Evolutionary conservation across 441 rosid species (phyloP).

Genomic region (Aquilaria agallochum): DNA sequence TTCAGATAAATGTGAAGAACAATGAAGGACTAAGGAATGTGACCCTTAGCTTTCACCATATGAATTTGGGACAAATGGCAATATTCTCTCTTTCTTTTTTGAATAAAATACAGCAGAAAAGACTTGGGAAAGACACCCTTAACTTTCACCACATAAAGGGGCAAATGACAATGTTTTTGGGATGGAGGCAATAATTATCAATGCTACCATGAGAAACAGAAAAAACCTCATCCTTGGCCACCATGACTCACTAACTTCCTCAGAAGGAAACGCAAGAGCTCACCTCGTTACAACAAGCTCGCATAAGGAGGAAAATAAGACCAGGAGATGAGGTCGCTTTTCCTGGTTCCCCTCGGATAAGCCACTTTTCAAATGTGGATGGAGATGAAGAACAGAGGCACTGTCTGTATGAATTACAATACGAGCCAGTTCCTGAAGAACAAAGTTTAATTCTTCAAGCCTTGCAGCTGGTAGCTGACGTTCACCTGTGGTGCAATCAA

Average conservation of each 20-base stretch:
- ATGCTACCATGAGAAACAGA: not conserved
- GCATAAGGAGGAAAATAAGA: conserved; percentile 79
- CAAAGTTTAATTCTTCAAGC: conserved; percentile 74
- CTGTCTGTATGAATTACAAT: conserved; percentile 64
- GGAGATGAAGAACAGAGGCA: conserved; percentile 71
- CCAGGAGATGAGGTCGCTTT: conserved; percentile 66
- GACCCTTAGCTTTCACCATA: too few species aligned
- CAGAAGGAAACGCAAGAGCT: conserved; percentile 13
- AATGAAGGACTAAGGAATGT: too few species aligned
- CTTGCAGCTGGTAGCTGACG: conserved; percentile 67
- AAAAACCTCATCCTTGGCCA: not conserved
- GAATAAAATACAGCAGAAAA: too few species aligned
- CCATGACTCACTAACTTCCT: not conserved
- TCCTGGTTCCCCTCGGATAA: conserved; percentile 29
- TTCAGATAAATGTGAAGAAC: too few species aligned
- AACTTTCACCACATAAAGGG: too few species aligned
- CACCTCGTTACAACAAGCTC: conserved; percentile 89
- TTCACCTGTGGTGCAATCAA: conserved; percentile 44
- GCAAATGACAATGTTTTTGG: too few species aligned
- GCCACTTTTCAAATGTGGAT: conserved; percentile 50
- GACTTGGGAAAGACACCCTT: too few species aligned
- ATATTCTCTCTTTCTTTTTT: too few species aligned
- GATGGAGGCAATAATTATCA: not conserved
- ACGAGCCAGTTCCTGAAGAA: conserved; percentile 65
- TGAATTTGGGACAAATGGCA: too few species aligned